Evolutionary conservation across 805 yeast genomes (phyloP).

Genomic region (Candida maris): DNA sequence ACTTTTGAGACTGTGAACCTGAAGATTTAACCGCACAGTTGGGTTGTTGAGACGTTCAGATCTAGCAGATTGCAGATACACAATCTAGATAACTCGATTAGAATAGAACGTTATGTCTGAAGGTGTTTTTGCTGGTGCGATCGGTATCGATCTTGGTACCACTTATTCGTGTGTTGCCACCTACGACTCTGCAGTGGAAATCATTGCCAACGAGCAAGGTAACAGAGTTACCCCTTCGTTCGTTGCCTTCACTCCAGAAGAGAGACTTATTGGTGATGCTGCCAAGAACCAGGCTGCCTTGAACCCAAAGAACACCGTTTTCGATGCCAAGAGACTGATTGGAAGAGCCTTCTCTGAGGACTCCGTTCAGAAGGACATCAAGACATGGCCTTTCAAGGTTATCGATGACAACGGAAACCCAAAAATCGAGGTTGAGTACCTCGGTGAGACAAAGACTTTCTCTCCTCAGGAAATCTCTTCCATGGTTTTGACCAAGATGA

Average conservation of each 20-base stretch:
- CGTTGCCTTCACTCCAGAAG: slow-evolving; percentile 76
- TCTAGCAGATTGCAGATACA: background rate
- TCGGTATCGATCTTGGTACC: slow-evolving; percentile 98
- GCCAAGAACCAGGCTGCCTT: slow-evolving; percentile 82
- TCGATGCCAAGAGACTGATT: slow-evolving; percentile 80
- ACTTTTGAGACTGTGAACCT: slow-evolving; percentile 7
- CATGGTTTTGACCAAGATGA: slow-evolving; percentile 79
- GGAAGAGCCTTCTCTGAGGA: slow-evolving; percentile 76
- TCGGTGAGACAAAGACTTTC: slow-evolving; percentile 65
- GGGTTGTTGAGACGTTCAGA: too few species aligned
- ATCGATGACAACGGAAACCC: slow-evolving; percentile 64
- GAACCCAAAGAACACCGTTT: slow-evolving; percentile 73
- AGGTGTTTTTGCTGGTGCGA: slow-evolving; percentile 99
- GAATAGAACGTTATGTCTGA: slow-evolving; percentile 66
- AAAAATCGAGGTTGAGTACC: slow-evolving; percentile 64
- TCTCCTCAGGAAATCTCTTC: slow-evolving; percentile 75
- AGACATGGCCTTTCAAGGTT: slow-evolving; percentile 84
- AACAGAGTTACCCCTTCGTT: slow-evolving; percentile 81
- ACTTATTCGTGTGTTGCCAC: slow-evolving; percentile 77
- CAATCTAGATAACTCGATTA: background rate
- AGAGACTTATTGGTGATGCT: slow-evolving; percentile 79
- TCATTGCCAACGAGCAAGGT: slow-evolving; percentile 82
- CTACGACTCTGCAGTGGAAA: slow-evolving; percentile 69
- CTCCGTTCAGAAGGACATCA: slow-evolving; percentile 82
- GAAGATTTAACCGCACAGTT: too few species aligned